phyloP scores from a whole-genome alignment of 169 alveolate genomes.

The Eimeria falciformis region DNA sequence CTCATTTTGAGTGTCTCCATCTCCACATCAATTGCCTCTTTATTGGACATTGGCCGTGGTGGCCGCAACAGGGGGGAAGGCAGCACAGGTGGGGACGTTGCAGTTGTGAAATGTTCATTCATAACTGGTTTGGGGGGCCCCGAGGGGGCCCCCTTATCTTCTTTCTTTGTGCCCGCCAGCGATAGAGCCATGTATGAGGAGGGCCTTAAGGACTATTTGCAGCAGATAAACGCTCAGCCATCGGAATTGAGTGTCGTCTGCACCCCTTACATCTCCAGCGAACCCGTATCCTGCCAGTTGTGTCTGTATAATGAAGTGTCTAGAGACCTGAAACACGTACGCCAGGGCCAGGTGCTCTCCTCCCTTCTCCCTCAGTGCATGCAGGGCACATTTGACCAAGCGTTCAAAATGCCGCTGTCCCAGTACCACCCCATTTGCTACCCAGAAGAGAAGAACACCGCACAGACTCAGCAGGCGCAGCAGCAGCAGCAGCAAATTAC shows the following conservation, averaged over 20 bases:
- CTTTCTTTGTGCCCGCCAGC: constrained; percentile 47
- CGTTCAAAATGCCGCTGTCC: constrained; percentile 1
- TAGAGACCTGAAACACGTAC: constrained; percentile 31
- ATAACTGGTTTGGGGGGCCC: constrained; percentile 36
- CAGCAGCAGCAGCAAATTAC: constrained; percentile 10
- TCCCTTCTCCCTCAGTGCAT: constrained; percentile 40
- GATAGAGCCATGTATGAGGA: constrained; percentile 39
- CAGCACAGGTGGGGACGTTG: constrained; percentile 27
- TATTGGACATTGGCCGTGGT: background rate
- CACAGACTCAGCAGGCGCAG: background rate
- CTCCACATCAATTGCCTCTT: background rate
- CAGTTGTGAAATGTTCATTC: constrained; percentile 27
- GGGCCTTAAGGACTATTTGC: constrained; percentile 39
- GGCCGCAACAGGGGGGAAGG: background rate
- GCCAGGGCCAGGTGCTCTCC: constrained; percentile 66
- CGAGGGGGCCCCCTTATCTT: background rate
- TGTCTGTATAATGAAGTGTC: constrained; percentile 61
- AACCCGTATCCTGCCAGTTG: constrained; percentile 23
- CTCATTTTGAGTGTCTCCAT: background rate
- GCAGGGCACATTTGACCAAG: constrained; percentile 22
- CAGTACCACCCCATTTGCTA: constrained; percentile 73
- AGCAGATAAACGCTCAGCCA: constrained; percentile 2
- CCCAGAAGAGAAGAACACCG: background rate
- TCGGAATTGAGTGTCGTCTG: constrained; percentile 42
- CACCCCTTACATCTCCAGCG: background rate